Base-by-base conservation (phyloP, 2,329 filamentous ascomycete genomes). In the Gliomastix tumulicola region DNA sequence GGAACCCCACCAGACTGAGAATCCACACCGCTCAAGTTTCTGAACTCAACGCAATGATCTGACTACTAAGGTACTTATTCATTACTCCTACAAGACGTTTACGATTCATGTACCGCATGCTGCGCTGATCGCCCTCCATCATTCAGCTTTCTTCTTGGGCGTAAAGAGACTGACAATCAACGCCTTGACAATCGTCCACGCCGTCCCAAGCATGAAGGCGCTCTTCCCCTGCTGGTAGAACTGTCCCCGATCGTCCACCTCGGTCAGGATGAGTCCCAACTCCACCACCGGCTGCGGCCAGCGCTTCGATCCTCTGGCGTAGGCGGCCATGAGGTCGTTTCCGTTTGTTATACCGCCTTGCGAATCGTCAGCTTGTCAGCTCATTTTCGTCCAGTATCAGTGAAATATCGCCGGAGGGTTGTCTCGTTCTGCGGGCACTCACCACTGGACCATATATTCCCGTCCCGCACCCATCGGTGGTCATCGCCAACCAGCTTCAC, bases 401-500 rank as follows among this genome's bases (percentile, higher is more conserved):
- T n/a, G n/a, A n/a, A n/a, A n/a, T n/a, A n/a, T n/a, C n/a, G n/a
- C n/a, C n/a, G n/a, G n/a, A n/a, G n/a, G n/a, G n/a, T n/a, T n/a
- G n/a, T n/a, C n/a, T n/a, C 22, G 22, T 9, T 25, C 9, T 25
- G 22, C 18, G 31, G 23, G 21, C 17, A 60, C 65, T 38, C 49
- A 71, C 71, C 71, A 44, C 69, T 68, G 19, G 64, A 68, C 72
- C 73, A 76, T 28, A 76, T 50, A 44, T 69, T 74, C 9, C 69
- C 70, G 42, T 76, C 71, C 38, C 62, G 58, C 25, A 64, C 54
- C 71, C 71, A 76, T 27, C 72, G 55, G 35, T 67, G 49, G 50
- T 60, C 59, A 4, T 69, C 55, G 4, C 71, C 71, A 9, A 66
- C 57, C 40, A 70, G 58, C 37, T 57, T 55, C 16, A 63, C 53